These are phyloP conservation scores for Trichophyton rubrum DNA, from an alignment of 2,329 filamentous ascomycete species.

Conservation along the genomic window DNA sequence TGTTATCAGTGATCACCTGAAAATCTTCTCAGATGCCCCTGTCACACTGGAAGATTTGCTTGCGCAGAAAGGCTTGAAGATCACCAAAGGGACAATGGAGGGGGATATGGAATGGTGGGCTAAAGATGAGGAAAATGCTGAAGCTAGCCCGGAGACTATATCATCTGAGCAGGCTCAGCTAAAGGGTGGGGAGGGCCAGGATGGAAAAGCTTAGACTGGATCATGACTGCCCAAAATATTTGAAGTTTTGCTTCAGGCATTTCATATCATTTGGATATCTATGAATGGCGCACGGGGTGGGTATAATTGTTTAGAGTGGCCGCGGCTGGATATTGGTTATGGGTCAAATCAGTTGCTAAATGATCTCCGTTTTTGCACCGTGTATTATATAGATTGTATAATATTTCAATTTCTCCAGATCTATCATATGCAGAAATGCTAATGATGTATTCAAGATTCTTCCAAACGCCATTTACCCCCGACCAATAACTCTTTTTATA, in stretches of 20 bases:
- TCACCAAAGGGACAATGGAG: constrained; percentile 65
- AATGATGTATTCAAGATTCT: background rate
- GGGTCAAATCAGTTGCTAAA: background rate
- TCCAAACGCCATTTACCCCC: background rate
- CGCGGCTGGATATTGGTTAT: background rate
- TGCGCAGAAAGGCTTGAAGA: constrained; percentile 45
- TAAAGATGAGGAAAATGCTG: background rate
- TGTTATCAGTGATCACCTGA: constrained; percentile 81
- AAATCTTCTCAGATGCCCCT: constrained; percentile 39
- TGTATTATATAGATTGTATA: constrained; percentile 3
- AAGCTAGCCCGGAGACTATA: background rate
- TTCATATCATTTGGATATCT: background rate
- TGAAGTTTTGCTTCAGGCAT: background rate
- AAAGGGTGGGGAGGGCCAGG: background rate
- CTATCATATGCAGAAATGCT: background rate
- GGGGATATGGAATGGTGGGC: constrained; percentile 92
- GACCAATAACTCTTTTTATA: background rate
- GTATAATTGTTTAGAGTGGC: background rate
- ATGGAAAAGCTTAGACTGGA: background rate
- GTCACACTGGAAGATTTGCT: constrained; percentile 35
- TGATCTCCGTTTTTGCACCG: background rate
- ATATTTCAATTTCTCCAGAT: background rate
- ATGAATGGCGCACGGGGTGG: background rate
- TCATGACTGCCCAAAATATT: background rate
- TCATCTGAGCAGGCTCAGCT: background rate